These are phyloP conservation scores for Chloromonas sp. DNA, from an alignment of 163 green algal genomes.

Conservation along the genomic window DNA sequence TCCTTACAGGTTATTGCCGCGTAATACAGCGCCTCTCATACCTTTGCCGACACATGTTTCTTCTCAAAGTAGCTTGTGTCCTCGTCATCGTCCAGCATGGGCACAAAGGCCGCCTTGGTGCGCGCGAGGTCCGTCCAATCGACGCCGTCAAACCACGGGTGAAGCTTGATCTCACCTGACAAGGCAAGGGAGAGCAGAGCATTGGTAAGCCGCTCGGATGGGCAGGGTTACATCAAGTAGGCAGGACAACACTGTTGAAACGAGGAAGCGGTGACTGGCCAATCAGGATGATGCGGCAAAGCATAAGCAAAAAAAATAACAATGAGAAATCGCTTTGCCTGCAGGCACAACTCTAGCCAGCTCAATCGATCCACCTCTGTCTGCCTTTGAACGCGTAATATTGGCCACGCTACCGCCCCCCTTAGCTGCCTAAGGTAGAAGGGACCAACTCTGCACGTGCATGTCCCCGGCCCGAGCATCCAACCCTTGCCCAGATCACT, in stretches of 20 bases:
- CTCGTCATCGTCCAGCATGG: constrained; percentile 48
- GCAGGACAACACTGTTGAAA: too few relatives aligned
- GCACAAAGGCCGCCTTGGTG: constrained; percentile 77
- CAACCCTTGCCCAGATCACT: neutral
- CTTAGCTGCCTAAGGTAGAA: neutral
- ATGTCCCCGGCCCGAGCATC: neutral
- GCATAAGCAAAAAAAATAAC: too few relatives aligned
- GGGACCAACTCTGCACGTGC: neutral
- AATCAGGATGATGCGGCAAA: too few relatives aligned
- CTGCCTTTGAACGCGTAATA: too few relatives aligned
- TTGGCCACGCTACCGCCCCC: too few relatives aligned
- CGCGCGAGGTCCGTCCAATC: constrained; percentile 67
- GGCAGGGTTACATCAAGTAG: too few relatives aligned
- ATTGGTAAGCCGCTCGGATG: too few relatives aligned
- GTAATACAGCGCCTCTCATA: neutral
- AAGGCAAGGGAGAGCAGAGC: neutral
- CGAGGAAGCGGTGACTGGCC: too few relatives aligned
- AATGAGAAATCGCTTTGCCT: too few relatives aligned
- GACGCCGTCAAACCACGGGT: constrained; percentile 76
- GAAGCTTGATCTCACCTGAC: constrained; percentile 67
- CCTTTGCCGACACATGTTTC: constrained; percentile 18
- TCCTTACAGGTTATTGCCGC: neutral
- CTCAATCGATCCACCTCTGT: too few relatives aligned
- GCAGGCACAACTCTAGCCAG: too few relatives aligned
- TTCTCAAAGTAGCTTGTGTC: constrained; percentile 40